A percentile compares a stretch with the other conserved stretches of the same genome.
Evolutionary conservation across 2,329 filamentous ascomycete genomes (phyloP).

Genomic region (Sporothrix globosa): DNA sequence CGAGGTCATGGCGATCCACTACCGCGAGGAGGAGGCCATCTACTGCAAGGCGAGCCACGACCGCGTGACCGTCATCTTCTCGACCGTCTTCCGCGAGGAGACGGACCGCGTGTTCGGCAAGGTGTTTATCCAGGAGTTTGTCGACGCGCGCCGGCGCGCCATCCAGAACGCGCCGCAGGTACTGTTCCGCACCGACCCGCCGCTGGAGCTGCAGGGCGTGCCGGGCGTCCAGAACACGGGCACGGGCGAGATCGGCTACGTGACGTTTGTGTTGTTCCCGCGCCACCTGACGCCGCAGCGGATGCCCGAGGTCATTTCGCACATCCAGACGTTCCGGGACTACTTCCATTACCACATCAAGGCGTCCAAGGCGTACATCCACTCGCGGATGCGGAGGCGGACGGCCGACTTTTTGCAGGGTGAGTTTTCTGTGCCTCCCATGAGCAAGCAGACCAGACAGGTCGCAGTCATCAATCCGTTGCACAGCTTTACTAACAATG

Average conservation of each 20-base stretch:
- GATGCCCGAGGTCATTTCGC: constrained; percentile 93
- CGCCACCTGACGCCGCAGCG: constrained; percentile 88
- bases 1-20: constrained; percentile 93
- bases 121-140: constrained; percentile 98
- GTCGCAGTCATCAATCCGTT: no score
- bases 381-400: constrained; percentile 95
- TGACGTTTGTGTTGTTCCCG: constrained; percentile 97
- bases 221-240: constrained; percentile 77
- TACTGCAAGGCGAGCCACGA: constrained; percentile 98
- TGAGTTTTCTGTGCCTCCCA: constrained; percentile 47
- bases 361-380: constrained; percentile 98
- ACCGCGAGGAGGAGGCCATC: constrained; percentile 97
- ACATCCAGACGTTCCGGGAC: constrained; percentile 99
- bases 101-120: constrained; percentile 97
- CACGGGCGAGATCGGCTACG: constrained; percentile 89
- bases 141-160: constrained; percentile 89
- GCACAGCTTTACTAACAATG: not conserved
- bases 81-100: constrained; percentile 96
- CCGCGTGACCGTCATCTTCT: constrained; percentile 98
- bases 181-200: constrained; percentile 91
- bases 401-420: constrained; percentile 98
- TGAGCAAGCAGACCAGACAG: no score
- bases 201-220: constrained; percentile 84
- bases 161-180: constrained; percentile 99
- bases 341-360: constrained; percentile 99